Base-by-base conservation (phyloP, 2,329 filamentous ascomycete genomes). In the Alternaria panax region DNA sequence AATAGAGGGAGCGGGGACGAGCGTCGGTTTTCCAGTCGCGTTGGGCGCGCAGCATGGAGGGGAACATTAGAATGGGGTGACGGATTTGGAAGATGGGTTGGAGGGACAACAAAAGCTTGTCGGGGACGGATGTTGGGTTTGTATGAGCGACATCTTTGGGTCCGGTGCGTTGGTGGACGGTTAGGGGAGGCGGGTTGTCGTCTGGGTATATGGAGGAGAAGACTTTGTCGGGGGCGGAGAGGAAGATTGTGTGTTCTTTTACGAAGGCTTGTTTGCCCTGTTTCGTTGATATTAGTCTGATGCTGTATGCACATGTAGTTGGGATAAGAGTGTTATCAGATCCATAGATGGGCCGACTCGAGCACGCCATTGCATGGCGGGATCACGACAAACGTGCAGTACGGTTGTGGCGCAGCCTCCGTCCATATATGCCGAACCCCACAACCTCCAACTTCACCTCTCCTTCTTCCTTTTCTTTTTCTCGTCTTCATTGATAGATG, bases 51-150 rank as follows among this genome's bases (percentile, higher is more conserved):
- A 67, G 16, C 54, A 65, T 57, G 2, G 62, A 65, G 0, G 64
- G 64, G 40, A 65, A 68, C 64, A 68, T 65, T 2, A 68, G 30
- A 0, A 57, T 48, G 2, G 64, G 66, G 16, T 68, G 52, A 5
- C 64, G 56, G 40, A 67, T 67, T 12, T 68, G 66, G 52, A 68
- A 65, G 2, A 67, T 64, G 2, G 64, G 62, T 14, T 63, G 52
- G 28, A 68, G 28, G 3, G 54, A 48, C 2, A 65, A 52, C n/a
- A 68, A 54, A 16, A 68, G 38, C 45, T 9, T 38, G 36, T 68
- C 64, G 2, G 66, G 64, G 2, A 67, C 24, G 11, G 60, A 59
- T 1, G 66, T 59, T 1, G 62, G 66, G 48, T 62, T 68, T 9
- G 66, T 65, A 8, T 58, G 56, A 0, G 3, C 2, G 28, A 11